Evolutionary conservation across 2,329 filamentous ascomycete genomes (phyloP), one percentile per base, ranked within the genome.

Genomic region (Venturiaceae sp.): DNA sequence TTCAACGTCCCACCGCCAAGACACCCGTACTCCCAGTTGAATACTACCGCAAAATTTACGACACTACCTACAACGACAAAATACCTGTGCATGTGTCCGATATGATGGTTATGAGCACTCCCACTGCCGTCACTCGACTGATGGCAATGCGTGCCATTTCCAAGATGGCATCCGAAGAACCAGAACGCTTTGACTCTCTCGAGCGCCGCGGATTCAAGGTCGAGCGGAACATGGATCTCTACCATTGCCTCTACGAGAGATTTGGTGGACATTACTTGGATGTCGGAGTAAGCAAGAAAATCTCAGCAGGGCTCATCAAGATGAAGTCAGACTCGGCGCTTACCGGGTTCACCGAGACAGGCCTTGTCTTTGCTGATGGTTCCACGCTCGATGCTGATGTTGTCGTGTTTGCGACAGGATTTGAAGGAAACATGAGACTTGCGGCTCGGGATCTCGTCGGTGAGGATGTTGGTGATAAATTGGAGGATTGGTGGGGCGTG

Each of bases 241-340:
- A 77, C 0, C 84, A 85, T 0, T 72, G 87, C 1, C 76, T 82
- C 59, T 76, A 85, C 62, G 82, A 84, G 63, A 78, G 82, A 2
- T 84, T 84, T 1, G 85, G 86, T 0, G 85, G 85, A 0, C 88
- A 87, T 66, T 88, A 88, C 69, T 85, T 88, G 61, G 83, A 88
- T 61, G 83, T 87, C 1, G 86, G 86, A 0, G 81, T 79, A 0
- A 81, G 80, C 0, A 70, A 81, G 64, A 75, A 87, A 26, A 85
- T 88, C 60, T 74, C 75, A 2, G 80, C 85, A 13, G 83, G 84
- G 0, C 83, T 82, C 65, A 82, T 88, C 67, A 82, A 82, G 63
- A 72, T 88, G 28, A 82, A 82, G 57, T 62, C 61, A 0, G 77
- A 79, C 4, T 80, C 87, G 14, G 65, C 70, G 1, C 36, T 59